A percentile compares a stretch with the other conserved stretches of the same genome.
These are phyloP conservation scores for Anacardium occidentale DNA, from an alignment of 345 rosid species.

Conservation along the genomic window DNA sequence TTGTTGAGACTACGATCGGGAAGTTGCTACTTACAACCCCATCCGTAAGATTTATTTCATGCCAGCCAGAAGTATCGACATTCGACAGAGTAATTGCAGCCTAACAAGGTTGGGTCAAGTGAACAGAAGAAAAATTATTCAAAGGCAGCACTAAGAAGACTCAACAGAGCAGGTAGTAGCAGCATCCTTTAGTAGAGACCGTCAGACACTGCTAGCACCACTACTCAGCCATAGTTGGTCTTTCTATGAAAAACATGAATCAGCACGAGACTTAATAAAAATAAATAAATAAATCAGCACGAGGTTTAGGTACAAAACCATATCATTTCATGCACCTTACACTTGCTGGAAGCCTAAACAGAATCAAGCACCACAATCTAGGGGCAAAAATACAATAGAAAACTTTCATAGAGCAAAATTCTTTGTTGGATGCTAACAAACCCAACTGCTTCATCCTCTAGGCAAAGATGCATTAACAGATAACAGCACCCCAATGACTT, in stretches of 20 bases:
- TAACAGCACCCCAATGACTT: neutral
- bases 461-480: neutral
- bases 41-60: no score
- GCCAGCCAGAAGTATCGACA: no score
- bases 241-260: neutral
- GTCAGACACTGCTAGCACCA: neutral
- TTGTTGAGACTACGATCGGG: no score
- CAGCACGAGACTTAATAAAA: no score
- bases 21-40: no score
- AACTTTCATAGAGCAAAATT: neutral
- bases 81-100: no score
- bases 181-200: neutral
- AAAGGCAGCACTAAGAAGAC: neutral
- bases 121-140: neutral
- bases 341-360: slow-evolving; percentile 9
- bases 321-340: neutral
- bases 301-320: neutral
- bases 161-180: neutral
- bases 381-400: neutral
- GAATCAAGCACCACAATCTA: slow-evolving; percentile 10
- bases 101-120: no score
- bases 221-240: neutral
- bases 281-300: slow-evolving; percentile 7
- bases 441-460: neutral
- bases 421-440: neutral